These are phyloP conservation scores for Tribonema minus DNA, from an alignment of 108 stramenopile genomes.

Conservation along the genomic window DNA sequence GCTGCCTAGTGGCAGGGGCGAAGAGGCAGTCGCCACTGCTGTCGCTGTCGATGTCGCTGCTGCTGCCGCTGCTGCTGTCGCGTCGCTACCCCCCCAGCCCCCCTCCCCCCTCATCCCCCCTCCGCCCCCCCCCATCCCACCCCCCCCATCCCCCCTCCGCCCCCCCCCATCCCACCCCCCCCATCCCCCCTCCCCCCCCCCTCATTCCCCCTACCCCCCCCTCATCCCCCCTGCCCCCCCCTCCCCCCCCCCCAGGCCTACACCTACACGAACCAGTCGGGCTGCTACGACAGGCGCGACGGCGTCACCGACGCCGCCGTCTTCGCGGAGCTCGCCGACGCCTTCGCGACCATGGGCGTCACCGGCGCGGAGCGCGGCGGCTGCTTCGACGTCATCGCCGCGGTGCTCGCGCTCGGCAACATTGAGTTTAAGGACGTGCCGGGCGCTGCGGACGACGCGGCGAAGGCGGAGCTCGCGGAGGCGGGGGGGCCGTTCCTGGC, in stretches of 20 bases:
- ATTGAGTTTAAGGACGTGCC: constrained; percentile 34
- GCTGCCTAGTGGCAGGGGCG: too few relatives aligned
- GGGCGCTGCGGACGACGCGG: constrained; percentile 4
- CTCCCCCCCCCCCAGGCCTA: constrained; percentile 52
- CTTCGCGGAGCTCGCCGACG: constrained; percentile 13
- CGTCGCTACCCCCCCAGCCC: too few relatives aligned
- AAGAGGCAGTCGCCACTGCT: too few relatives aligned
- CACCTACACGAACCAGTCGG: constrained; percentile 63
- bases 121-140: too few relatives aligned
- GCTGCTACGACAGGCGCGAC: constrained; percentile 72
- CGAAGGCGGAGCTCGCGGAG: constrained; percentile 16
- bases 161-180: too few relatives aligned
- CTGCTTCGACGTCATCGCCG: constrained; percentile 62
- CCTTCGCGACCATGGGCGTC: constrained; percentile 22
- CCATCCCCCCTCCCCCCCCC: too few relatives aligned
- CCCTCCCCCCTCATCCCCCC: too few relatives aligned
- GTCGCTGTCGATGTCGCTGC: too few relatives aligned
- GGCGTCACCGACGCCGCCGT: constrained; percentile 65
- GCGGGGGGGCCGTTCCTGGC: constrained; percentile 12
- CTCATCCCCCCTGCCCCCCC: too few relatives aligned
- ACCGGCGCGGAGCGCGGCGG: not conserved
- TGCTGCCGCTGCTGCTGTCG: too few relatives aligned
- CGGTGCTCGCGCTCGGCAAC: constrained; percentile 58
- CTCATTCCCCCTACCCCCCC: too few relatives aligned
- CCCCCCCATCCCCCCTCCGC: too few relatives aligned